A percentile compares a stretch with the other conserved stretches of the same genome.
phyloP scores from a whole-genome alignment of 1,139 yeast genomes.

The Wickerhamiella infanticola region DNA sequence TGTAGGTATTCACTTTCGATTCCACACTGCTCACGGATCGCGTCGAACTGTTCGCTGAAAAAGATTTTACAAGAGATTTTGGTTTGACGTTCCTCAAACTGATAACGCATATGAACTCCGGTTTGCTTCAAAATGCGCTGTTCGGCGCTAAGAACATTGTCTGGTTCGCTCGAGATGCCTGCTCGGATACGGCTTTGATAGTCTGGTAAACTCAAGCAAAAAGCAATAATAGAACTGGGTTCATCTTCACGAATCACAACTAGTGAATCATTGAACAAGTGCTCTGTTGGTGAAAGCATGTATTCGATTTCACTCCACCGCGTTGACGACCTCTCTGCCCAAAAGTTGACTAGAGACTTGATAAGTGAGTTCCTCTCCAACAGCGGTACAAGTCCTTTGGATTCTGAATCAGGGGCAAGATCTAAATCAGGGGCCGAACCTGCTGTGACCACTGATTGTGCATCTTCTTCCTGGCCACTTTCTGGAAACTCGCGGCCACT shows the following conservation, averaged over 20 bases:
- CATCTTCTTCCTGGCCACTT: not conserved
- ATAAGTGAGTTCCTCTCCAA: constrained; percentile 61
- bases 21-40: constrained; percentile 73
- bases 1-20: constrained; percentile 65
- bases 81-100: constrained; percentile 69
- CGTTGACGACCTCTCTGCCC: constrained; percentile 96
- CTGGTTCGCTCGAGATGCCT: constrained; percentile 8
- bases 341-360: constrained; percentile 68
- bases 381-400: constrained; percentile 17
- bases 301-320: constrained; percentile 87
- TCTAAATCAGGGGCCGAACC: constrained; percentile 2
- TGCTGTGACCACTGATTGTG: not conserved
- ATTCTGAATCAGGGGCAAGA: constrained; percentile 3
- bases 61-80: constrained; percentile 82
- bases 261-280: constrained; percentile 84
- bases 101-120: constrained; percentile 83
- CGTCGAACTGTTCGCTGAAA: constrained; percentile 93
- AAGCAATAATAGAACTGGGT: constrained; percentile 88
- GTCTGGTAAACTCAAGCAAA: constrained; percentile 74
- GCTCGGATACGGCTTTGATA: constrained; percentile 47
- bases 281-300: constrained; percentile 59
- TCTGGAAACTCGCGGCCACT: not conserved
- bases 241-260: constrained; percentile 94
- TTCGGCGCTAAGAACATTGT: constrained; percentile 30
- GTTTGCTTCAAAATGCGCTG: constrained; percentile 60